A percentile compares a stretch with the other conserved stretches of the same genome.
phyloP scores from a whole-genome alignment of 2,329 filamentous ascomycete genomes.

The Helminthosporium solani region DNA sequence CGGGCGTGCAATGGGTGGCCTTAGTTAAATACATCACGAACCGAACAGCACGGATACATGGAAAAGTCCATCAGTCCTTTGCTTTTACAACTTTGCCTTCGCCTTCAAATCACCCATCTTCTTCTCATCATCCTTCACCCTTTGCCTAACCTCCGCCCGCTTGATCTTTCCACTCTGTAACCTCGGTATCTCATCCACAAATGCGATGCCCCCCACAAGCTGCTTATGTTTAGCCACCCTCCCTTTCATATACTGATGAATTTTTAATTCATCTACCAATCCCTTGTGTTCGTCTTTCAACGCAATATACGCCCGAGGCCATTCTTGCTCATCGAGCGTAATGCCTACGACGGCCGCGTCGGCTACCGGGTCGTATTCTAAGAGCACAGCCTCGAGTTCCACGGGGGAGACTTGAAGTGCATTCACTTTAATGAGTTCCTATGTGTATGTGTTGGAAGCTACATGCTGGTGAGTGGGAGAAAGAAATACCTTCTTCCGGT shows the following conservation, averaged over 20 bases:
- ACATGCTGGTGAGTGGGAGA: neutral
- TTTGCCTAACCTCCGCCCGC: slow-evolving; percentile 57
- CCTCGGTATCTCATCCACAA: slow-evolving; percentile 60
- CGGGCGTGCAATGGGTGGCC: too few species aligned
- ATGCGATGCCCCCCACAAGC: slow-evolving; percentile 54
- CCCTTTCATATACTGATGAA: slow-evolving; percentile 43
- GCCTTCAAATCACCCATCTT: slow-evolving; percentile 24
- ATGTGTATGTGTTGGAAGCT: neutral
- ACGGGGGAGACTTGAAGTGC: slow-evolving; percentile 41
- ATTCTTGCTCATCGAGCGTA: slow-evolving; percentile 52
- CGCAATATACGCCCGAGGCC: slow-evolving; percentile 55
- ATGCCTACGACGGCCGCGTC: slow-evolving; percentile 60
- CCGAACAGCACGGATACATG: too few species aligned
- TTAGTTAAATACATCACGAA: too few species aligned
- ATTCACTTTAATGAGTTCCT: slow-evolving; percentile 48
- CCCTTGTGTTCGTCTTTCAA: slow-evolving; percentile 50
- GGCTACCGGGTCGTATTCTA: slow-evolving; percentile 54
- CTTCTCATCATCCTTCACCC: slow-evolving; percentile 56
- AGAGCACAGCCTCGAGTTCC: slow-evolving; percentile 52
- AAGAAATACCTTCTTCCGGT: slow-evolving; percentile 36
- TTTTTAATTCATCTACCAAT: slow-evolving; percentile 28
- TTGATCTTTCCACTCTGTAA: slow-evolving; percentile 60
- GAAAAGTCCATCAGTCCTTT: too few species aligned
- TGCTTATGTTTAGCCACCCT: slow-evolving; percentile 56
- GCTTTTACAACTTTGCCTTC: slow-evolving; percentile 25